Evolutionary conservation across 2,329 filamentous ascomycete genomes (phyloP).

Genomic region (Clonostachys sp.): DNA sequence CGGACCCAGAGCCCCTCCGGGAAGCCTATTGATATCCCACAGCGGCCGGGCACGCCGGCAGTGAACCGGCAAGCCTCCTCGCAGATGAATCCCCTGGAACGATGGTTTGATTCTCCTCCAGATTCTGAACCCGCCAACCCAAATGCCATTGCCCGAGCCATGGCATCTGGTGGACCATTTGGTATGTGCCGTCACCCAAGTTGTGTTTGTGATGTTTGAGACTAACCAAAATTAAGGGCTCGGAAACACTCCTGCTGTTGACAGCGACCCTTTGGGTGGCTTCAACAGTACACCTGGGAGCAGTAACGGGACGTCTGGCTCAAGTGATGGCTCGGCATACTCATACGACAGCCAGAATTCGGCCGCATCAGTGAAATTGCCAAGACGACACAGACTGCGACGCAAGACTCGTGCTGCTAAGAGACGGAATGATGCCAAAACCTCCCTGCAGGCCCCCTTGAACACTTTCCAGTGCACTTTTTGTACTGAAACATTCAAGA

Average conservation of each 20-base stretch:
- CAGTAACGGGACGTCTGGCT: constrained; percentile 49
- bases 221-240: no score
- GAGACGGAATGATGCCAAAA: not conserved
- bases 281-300: constrained; percentile 33
- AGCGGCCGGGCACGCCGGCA: constrained; percentile 23
- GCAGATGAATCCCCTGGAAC: constrained; percentile 16
- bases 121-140: constrained; percentile 20
- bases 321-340: constrained; percentile 45
- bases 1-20: constrained; percentile 20
- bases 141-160: constrained; percentile 17
- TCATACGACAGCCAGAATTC: constrained; percentile 47
- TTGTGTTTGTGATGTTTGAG: no score
- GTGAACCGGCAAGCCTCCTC: constrained; percentile 4
- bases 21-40: constrained; percentile 52
- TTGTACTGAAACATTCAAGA: constrained; percentile 38
- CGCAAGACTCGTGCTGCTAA: constrained; percentile 1
- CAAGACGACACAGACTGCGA: constrained; percentile 34
- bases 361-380: constrained; percentile 31
- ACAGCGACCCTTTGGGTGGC: no score
- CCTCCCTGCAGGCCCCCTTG: not conserved
- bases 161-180: constrained; percentile 9
- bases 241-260: no score
- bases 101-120: constrained; percentile 23
- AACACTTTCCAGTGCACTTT: constrained; percentile 38
- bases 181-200: constrained; percentile 1